Evolutionary conservation across 768 basidiomycete genomes (phyloP), one percentile per base, ranked within the genome.

Genomic region (Tubosaeta brunneosetosa): DNA sequence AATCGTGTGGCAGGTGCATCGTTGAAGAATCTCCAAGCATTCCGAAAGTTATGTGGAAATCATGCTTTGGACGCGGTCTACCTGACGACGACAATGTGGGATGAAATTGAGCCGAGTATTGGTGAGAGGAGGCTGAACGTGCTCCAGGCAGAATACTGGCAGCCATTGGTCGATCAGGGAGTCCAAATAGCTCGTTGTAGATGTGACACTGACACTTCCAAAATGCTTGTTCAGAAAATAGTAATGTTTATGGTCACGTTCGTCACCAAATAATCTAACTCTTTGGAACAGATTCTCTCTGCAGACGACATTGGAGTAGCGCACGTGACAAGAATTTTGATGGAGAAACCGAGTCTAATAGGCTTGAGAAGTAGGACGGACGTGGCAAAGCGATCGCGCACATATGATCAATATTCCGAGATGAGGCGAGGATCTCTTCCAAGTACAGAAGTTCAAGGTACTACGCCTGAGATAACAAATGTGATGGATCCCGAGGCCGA

Each of bases 41-140:
- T 76, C 44, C 44, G 34, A 37, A 45, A 59, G 36, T 19, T 68
- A 4, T 69, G 68, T 19, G 66, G 70, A 52, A 16, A 50, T 51
- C 45, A 60, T 53, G 45, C 72, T 55, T 46, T 70, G n/a, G 53
- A 55, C 1, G 67, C 67, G 11, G 68, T 76, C 4, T 52, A 68
- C 14, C 54, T 76, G 12, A 67, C 63, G 16, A 71, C 73, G 2
- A 72, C 73, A 10, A 71, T 71, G 64, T 73, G 70, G 72, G 68
- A 69, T 51, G 60, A 59, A 26, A 56, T 68, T 6, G 56, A 57
- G 2, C 27, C 34, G 19, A 53, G 44, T 0, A 51, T 57, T 8
- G 72, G 66, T 5, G 33, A 50, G 16, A 51, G 48, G 47, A 55
- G 57, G 36, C 26, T 55, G 10, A 17, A 44, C 3, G 49, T 56